phyloP scores from a whole-genome alignment of 192 early-diverging fungal genomes.

The Jimgerdemannia lactiflua region DNA sequence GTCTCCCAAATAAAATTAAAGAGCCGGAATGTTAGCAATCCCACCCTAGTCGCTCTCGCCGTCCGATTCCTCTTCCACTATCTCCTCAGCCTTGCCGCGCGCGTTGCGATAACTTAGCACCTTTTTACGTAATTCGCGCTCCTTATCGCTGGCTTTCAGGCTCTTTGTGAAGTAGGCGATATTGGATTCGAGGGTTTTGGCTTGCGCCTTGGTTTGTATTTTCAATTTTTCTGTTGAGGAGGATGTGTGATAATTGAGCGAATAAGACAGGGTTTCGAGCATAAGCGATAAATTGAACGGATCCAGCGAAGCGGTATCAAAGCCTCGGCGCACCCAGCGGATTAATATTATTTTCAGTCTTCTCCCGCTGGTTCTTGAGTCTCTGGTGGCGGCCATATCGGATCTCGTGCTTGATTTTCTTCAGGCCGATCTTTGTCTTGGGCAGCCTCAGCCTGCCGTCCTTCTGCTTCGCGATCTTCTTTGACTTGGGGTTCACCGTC shows the following conservation, averaged over 20 bases:
- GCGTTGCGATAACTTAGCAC: neutral
- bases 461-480: neutral
- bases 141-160: neutral
- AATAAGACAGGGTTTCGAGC: neutral
- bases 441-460: slow-evolving; percentile 13
- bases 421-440: slow-evolving; percentile 38
- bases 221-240: neutral
- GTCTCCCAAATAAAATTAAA: too few species aligned
- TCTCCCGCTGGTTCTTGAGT: slow-evolving; percentile 17
- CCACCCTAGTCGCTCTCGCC: neutral
- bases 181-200: neutral
- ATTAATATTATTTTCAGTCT: slow-evolving; percentile 33
- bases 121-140: neutral
- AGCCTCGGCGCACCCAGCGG: slow-evolving; percentile 29
- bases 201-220: neutral
- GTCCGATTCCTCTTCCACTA: neutral
- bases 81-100: neutral
- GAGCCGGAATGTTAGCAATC: too few species aligned
- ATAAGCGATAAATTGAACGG: neutral
- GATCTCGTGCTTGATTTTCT: slow-evolving; percentile 42
- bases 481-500: neutral
- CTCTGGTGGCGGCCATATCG: slow-evolving; percentile 39
- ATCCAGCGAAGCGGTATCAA: neutral
- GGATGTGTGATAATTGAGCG: neutral
- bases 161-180: neutral